Evolutionary conservation across 1,139 yeast species (phyloP), one percentile per base, ranked within the genome.

Genomic region (Nakaseomyces nivariensis): DNA sequence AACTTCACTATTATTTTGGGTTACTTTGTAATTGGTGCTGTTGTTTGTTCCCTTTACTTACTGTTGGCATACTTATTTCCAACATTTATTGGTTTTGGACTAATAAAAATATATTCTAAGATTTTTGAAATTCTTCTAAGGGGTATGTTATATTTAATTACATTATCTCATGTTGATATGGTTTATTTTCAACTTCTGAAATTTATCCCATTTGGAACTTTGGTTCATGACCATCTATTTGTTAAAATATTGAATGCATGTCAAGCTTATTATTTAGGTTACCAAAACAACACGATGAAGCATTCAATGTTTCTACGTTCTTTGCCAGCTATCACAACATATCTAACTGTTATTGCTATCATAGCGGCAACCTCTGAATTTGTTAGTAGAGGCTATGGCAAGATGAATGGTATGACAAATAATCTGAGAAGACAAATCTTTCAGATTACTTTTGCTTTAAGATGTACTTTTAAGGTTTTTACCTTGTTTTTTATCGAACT

Each of bases 401-500:
- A 81, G 53, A 72, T 73, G 44, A 63, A 72, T 54, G 72, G 80
- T 47, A 59, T 65, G 65, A 56, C 56, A 37, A 60, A 58, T 42
- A 52, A 55, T 5, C 54, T 52, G 10, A 57, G 56, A 44, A 73
- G 90, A 55, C 67, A 69, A 29, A 50, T 77, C 1, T 83, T 77
- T 59, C 73, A 75, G 48, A 56, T 74, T 1, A 61, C 82, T 26
- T 78, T 81, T 58, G 85, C 81, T 53, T 56, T 81, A 8, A 73
- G 73, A 37, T 76, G 78, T 25, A 81, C 95, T 2, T 63, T 83
- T 24, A 90, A 90, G 64, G 95, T 90, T 7, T 78, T 86, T 53
- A 61, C 77, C 6, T 76, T 92, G 13, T 85, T 90, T 62, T 78
- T 83, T 5, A 78, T 88, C 52, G 99, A 92, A 64, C 74, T 90